Conservation (phyloP, 345 rosid genomes). For the Syzygium aromaticum region DNA sequence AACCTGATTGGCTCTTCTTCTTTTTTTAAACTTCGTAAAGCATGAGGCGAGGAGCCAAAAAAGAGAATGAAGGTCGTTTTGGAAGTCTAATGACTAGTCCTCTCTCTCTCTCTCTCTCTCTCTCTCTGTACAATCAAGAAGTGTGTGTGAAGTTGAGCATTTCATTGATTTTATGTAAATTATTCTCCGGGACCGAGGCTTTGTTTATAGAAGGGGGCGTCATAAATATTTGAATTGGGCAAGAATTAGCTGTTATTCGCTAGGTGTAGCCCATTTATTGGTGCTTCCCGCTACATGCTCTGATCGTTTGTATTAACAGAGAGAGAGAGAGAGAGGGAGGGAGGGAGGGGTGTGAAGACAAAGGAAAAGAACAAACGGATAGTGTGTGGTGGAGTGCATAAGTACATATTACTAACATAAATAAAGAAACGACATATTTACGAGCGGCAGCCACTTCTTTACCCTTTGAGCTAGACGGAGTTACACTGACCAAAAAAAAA, state of each 20-base stretch:
- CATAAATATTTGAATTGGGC: background rate
- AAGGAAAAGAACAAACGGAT: background rate
- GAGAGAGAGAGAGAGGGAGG: background rate
- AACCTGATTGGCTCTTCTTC: background rate
- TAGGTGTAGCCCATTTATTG: background rate
- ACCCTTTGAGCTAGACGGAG: background rate
- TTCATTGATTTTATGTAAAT: background rate
- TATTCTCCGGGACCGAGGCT: background rate
- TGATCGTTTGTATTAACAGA: background rate
- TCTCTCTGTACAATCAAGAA: background rate
- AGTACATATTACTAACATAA: background rate
- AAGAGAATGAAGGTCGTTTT: background rate
- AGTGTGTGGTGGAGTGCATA: background rate
- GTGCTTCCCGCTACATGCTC: background rate
- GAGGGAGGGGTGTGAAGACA: too few species aligned
- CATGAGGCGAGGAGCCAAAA: background rate
- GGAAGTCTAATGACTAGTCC: background rate
- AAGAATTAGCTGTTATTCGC: background rate
- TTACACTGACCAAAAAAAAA: background rate
- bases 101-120: background rate
- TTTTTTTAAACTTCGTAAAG: background rate
- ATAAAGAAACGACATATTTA: background rate
- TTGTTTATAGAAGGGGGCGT: background rate
- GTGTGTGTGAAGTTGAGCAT: background rate
- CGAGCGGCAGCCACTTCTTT: background rate